These are phyloP conservation scores for Draba incana DNA, from an alignment of 345 rosid genomes.

Conservation along the genomic window DNA sequence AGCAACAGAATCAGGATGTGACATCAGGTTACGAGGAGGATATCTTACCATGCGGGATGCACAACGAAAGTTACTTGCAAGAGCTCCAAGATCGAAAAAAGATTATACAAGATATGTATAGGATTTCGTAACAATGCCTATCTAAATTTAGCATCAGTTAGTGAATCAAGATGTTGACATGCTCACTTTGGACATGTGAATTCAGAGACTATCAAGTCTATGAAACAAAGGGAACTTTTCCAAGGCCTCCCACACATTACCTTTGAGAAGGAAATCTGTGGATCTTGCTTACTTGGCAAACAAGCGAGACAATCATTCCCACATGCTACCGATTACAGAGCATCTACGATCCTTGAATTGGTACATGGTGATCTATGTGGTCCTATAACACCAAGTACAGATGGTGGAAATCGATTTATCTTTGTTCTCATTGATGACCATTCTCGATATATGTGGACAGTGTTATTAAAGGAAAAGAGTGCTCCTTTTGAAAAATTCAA, in stretches of 20 bases:
- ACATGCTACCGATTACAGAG: background rate
- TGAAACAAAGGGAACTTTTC: background rate
- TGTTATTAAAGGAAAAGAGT: background rate
- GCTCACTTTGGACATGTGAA: background rate
- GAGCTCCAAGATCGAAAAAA: background rate
- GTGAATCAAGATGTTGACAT: background rate
- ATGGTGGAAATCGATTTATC: fast-evolving
- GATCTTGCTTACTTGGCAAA: background rate
- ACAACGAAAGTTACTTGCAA: background rate
- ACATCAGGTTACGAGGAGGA: background rate
- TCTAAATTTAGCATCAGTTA: background rate
- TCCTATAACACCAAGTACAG: background rate
- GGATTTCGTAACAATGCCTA: background rate
- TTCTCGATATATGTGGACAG: background rate
- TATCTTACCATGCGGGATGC: background rate
- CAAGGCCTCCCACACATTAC: fast-evolving
- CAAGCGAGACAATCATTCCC: background rate
- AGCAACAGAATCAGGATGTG: background rate
- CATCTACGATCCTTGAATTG: fast-evolving
- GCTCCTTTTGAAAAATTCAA: background rate
- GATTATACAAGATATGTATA: background rate
- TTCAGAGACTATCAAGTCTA: background rate
- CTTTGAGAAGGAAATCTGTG: background rate
- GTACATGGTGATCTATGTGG: background rate
- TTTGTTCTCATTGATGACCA: background rate